A percentile compares a stretch with the other conserved stretches of the same genome.
These are phyloP conservation scores for Periconia sp. DNA, from an alignment of 2,329 filamentous ascomycete species.

Conservation along the genomic window DNA sequence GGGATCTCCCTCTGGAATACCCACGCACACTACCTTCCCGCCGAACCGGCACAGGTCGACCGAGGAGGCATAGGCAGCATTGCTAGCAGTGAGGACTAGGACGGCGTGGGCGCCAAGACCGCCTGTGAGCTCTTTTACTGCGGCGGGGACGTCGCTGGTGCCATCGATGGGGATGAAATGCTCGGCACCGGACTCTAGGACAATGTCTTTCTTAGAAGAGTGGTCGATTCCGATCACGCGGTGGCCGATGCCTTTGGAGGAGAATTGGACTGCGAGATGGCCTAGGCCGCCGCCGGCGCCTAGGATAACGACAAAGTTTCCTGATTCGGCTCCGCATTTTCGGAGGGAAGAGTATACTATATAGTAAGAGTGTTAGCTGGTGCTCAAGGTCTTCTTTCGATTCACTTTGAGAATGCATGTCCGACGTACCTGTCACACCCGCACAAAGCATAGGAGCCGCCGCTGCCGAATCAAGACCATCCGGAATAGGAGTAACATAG, in stretches of 20 bases:
- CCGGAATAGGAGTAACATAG: conserved; percentile 74
- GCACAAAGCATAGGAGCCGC: conserved; percentile 72
- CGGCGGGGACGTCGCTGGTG: conserved; percentile 56
- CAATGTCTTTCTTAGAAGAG: conserved; percentile 67
- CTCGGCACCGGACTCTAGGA: conserved; percentile 67
- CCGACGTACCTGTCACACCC: conserved; percentile 67
- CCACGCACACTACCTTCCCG: conserved; percentile 54
- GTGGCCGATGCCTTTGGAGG: conserved; percentile 64
- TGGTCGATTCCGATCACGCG: conserved; percentile 71
- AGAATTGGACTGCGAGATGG: conserved; percentile 68
- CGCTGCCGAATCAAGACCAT: conserved; percentile 62
- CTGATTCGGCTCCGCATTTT: conserved; percentile 64
- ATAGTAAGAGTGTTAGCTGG: conserved; percentile 33
- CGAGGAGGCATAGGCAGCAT: conserved; percentile 52
- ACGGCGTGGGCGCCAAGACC: conserved; percentile 67
- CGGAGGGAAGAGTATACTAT: conserved; percentile 70
- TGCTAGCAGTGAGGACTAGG: conserved; percentile 60
- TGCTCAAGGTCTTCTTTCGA: neutral
- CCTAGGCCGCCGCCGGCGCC: conserved; percentile 68
- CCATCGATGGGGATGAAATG: conserved; percentile 69
- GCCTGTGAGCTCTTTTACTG: conserved; percentile 63
- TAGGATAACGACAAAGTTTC: conserved; percentile 65
- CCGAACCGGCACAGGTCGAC: conserved; percentile 53
- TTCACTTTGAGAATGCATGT: too few relatives aligned
- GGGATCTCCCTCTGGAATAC: conserved; percentile 55